Conservation (phyloP, 768 basidiomycete genomes). For the Mycena kentingensis region DNA sequence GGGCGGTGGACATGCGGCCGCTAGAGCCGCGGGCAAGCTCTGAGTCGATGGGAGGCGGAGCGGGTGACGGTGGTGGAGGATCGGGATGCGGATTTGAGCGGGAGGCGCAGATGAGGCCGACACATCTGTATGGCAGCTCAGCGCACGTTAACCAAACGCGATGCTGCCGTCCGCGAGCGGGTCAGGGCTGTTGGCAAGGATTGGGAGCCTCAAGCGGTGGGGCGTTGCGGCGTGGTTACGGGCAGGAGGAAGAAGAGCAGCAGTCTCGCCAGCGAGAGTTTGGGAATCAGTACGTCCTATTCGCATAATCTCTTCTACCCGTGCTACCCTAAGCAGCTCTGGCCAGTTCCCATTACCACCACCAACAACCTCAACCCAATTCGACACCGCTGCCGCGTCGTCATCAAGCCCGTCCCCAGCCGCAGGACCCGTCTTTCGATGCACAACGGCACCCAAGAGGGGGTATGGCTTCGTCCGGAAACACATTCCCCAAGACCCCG, state of each 20-base stretch:
- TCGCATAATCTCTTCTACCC: background rate
- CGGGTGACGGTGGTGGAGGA: conserved; percentile 35
- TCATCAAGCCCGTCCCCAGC: conserved; percentile 11
- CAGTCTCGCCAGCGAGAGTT: conserved; percentile 16
- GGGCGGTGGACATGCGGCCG: conserved; percentile 28
- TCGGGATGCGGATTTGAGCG: conserved; percentile 19
- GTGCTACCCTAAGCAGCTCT: conserved; percentile 12
- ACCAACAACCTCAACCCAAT: too few species aligned
- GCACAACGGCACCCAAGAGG: too few species aligned
- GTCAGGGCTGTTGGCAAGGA: conserved; percentile 46
- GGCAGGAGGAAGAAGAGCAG: conserved; percentile 30
- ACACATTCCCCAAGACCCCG: too few species aligned
- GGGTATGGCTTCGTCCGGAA: too few species aligned
- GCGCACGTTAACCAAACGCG: conserved; percentile 12
- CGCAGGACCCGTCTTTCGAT: conserved; percentile 10
- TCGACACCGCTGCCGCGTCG: conserved; percentile 18
- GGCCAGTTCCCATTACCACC: conserved; percentile 6
- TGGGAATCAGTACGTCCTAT: conserved; percentile 3
- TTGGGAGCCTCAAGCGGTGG: conserved; percentile 64
- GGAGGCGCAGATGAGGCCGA: background rate
- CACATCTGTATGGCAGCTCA: conserved; percentile 30
- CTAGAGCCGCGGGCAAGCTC: conserved; percentile 29
- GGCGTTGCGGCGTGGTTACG: conserved; percentile 40
- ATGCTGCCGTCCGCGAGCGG: background rate
- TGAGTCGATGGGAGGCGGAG: conserved; percentile 4